Evolutionary conservation across 1,284 basidiomycete species (phyloP), one percentile per base, ranked within the genome.

Genomic region (Cutaneotrichosporon cutaneum): DNA sequence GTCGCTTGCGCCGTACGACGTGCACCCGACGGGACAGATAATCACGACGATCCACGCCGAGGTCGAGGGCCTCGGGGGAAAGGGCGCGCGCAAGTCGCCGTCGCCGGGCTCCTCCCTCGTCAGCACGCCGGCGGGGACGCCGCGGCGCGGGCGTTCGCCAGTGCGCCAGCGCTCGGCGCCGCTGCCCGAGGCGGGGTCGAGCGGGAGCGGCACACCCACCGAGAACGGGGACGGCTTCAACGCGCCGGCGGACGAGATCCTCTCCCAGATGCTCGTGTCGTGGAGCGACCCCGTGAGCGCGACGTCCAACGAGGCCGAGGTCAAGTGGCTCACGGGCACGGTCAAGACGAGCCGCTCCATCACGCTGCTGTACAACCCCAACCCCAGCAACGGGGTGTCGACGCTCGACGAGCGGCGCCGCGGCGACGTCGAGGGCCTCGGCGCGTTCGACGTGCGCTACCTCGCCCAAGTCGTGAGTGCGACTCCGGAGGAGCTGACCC

Each of bases 321-420:
- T 65, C 3, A 61, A 64, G 48, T 73, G 72, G 72, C 56, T 73
- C 11, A 55, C 59, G 7, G 72, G 70, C 5, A 61, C 33, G 6
- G 63, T 63, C n/a, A 61, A 54, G 18, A 58, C 57, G 6, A 63
- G 45, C 18, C 54, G 71, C 18, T 51, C 42, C n/a, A 59, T 73
- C 21, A 65, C 65, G 39, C 33, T 73, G 27, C 54, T 67, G 26
- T 70, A 69, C 60, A 73, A 73, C 54, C 71, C 70, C 4, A 61
- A 73, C 47, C 65, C 67, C 0, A 54, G 51, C 11, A 68, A 68
- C 35, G 70, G 65, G 5, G 62, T 70, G 11, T 67, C 58, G 18
- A 54, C 47, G 13, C 61, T 73, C 16, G 68, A 73, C 39, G 59
- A 60, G 45, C 35, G 58, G 39, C 22, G 61, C 11, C 36, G 47